Conservation (phyloP, 1,284 basidiomycete species). For the Abortiporus biennis region DNA sequence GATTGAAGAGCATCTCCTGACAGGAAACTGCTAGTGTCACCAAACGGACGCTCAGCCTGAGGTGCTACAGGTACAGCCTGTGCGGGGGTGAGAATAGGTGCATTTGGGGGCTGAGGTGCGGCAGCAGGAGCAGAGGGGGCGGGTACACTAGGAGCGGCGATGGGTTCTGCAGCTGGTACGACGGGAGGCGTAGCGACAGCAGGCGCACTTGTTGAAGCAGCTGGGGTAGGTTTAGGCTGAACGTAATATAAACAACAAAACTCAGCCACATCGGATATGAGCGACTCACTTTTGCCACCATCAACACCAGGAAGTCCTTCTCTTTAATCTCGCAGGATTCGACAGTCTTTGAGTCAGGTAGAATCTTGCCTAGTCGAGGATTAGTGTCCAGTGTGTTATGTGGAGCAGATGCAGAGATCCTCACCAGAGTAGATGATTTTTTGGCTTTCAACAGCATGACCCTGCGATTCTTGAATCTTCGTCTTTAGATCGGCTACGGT, state of each 20-base stretch:
- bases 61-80: constrained; percentile 28
- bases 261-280: too few species aligned
- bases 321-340: constrained; percentile 92
- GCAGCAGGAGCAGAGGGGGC: constrained; percentile 28
- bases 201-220: constrained; percentile 22
- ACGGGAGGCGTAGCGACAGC: constrained; percentile 26
- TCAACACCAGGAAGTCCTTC: constrained; percentile 98
- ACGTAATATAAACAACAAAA: constrained; percentile 2
- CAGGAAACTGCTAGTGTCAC: constrained; percentile 57
- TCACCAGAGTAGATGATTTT: constrained; percentile 95
- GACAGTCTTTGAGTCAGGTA: constrained; percentile 85
- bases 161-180: constrained; percentile 25
- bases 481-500: constrained; percentile 80
- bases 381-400: not conserved
- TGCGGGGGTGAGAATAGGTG: constrained; percentile 27
- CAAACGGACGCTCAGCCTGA: constrained; percentile 35
- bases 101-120: constrained; percentile 28
- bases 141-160: constrained; percentile 25
- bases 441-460: constrained; percentile 69
- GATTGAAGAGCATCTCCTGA: constrained; percentile 70
- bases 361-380: constrained; percentile 73
- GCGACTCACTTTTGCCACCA: constrained; percentile 91
- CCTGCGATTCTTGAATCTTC: constrained; percentile 79
- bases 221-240: constrained; percentile 53
- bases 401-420: constrained; percentile 12